Conservation (phyloP, 208 protist species). For the Acanthamoeba culbertsoni region DNA sequence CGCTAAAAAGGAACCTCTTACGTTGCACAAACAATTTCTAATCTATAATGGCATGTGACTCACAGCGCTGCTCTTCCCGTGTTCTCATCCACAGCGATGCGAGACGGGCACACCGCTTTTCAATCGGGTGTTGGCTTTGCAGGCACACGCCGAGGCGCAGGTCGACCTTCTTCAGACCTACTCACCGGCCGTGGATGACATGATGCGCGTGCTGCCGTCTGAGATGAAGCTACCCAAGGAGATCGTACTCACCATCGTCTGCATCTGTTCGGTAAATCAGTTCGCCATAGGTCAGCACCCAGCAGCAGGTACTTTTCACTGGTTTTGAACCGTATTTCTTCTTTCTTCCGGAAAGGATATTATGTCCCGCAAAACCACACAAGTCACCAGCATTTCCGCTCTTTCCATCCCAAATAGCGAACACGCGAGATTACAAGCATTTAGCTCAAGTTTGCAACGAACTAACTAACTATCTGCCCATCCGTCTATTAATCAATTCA, state of each 20-base stretch:
- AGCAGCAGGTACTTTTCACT: background rate
- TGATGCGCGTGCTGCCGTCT: background rate
- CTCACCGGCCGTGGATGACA: background rate
- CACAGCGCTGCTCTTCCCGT: background rate
- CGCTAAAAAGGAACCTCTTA: background rate
- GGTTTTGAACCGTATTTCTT: too few relatives aligned
- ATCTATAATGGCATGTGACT: background rate
- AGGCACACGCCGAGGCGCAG: background rate
- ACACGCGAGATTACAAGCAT: too few relatives aligned
- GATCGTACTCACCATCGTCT: background rate
- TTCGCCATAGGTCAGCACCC: background rate
- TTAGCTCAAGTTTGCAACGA: too few relatives aligned
- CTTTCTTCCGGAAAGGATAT: too few relatives aligned
- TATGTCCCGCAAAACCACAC: too few relatives aligned
- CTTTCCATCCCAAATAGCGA: background rate
- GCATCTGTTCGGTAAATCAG: constrained; percentile 14
- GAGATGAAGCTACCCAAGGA: constrained; percentile 1
- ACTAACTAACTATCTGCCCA: too few relatives aligned
- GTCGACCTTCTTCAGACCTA: background rate
- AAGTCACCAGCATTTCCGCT: too few relatives aligned
- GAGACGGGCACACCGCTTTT: background rate
- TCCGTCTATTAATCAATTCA: too few relatives aligned
- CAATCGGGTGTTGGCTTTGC: background rate
- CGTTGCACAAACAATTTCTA: background rate
- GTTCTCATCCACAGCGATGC: background rate